Base-by-base conservation (phyloP, 768 basidiomycete species). In the Leccinum ochraceum region DNA sequence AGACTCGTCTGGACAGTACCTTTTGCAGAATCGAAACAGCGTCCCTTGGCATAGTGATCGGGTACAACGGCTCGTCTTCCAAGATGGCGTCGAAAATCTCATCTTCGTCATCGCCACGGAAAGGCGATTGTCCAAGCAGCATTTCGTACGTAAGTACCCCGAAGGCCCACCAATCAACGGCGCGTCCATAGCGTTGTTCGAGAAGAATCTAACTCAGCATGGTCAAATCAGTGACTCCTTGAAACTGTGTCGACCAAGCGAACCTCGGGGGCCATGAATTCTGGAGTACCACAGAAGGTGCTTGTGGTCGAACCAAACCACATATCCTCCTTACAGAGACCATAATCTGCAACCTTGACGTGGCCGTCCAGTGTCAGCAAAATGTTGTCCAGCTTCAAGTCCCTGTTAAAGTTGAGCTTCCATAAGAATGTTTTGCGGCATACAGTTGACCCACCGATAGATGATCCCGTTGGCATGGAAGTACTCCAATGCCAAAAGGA, bases 81-180 rank as follows among this genome's bases (percentile, higher is more conserved):
- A 99, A 77, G 67, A 99, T 98, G 44, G 97, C 97, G 74, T 99
- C 97, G 73, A 98, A 99, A 61, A 99, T 98, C 80, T 99, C 97
- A 71, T 99, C 97, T 74, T 98, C 97, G 66, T 98, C 97, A 68
- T 99, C 97, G 59, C 97, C 97, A 50, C 95, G 89, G 89, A 99
- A 99, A 3, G 97, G 97, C 5, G 97, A 98, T 77, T 98, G 97
- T 51, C 97, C 97, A 26, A 98, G 82, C 57, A 99, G 77, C 97
- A 99, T 99, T 78, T 99, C 97, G 73, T 99, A 99, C 26, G 91
- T 98, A 67, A 99, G 77, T 4, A 99, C 97, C 64, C 97, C 97
- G 73, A 98, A 98, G 13, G 97, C 97, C 97, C 97, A 99, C 97
- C 97, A 99, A 72, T 99, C 97, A 46, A 99, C 97, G 11, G 97